A percentile compares a stretch with the other conserved stretches of the same genome.
These are phyloP conservation scores for Colletotrichum truncatum DNA, from an alignment of 2,329 filamentous ascomycete genomes.

Conservation along the genomic window DNA sequence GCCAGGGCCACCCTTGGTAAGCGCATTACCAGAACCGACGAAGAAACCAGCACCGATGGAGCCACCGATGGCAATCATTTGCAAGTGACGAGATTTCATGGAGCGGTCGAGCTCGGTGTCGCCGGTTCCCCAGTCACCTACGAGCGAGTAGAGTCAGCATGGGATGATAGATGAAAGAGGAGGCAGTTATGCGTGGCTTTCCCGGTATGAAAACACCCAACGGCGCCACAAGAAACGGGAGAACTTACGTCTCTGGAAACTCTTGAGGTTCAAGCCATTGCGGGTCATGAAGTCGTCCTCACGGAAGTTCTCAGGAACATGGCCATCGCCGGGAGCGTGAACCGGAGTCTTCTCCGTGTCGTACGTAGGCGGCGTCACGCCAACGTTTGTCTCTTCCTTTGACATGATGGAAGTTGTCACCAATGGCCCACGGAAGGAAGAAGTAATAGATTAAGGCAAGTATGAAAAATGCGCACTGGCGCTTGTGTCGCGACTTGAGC, in stretches of 20 bases:
- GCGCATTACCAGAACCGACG: conserved; percentile 65
- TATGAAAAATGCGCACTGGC: conserved; percentile 5
- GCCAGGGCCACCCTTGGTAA: conserved; percentile 58
- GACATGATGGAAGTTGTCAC: conserved; percentile 13
- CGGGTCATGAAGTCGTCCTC: conserved; percentile 46
- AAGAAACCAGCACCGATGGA: conserved; percentile 72
- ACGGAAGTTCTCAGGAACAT: conserved; percentile 33
- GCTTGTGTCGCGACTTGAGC: conserved; percentile 24
- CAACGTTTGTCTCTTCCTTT: conserved; percentile 23
- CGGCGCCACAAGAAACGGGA: not conserved
- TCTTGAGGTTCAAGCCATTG: conserved; percentile 47
- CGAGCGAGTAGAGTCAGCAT: not conserved
- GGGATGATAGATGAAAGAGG: not conserved
- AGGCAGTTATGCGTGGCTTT: not conserved
- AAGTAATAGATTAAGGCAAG: not conserved
- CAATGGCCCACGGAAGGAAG: not conserved
- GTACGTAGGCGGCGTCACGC: conserved; percentile 28
- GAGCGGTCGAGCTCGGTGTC: conserved; percentile 50
- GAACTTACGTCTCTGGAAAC: conserved; percentile 46
- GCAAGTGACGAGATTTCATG: conserved; percentile 66
- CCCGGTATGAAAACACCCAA: not conserved
- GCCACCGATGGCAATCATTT: conserved; percentile 71
- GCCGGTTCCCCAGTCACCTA: conserved; percentile 28
- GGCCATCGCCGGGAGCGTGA: conserved; percentile 5
- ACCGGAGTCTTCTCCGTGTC: conserved; percentile 32